Evolutionary conservation across 177 flowering plant species (phyloP).

Genomic region (Telopea speciosissima): DNA sequence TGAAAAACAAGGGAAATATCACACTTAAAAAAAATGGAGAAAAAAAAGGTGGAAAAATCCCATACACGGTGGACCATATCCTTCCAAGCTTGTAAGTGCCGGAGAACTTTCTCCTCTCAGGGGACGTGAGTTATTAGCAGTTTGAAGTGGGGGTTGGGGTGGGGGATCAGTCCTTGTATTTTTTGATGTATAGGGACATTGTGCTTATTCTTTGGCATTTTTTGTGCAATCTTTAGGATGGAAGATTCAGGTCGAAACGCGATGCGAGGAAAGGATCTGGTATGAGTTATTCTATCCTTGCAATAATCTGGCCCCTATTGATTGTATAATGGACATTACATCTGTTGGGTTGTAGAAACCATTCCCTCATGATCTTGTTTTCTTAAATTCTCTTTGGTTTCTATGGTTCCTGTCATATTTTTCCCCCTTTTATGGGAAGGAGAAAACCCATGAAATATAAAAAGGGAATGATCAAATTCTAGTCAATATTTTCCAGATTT

Average conservation of each 20-base stretch:
- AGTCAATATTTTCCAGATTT: neutral
- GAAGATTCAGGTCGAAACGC: slow-evolving; percentile 91
- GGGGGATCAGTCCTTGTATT: too few species aligned
- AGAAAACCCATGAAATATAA: neutral
- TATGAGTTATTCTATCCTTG: slow-evolving; percentile 28
- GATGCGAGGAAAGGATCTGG: slow-evolving; percentile 91
- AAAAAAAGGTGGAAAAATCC: too few species aligned
- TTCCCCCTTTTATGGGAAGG: neutral
- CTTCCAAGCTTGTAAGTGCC: too few species aligned
- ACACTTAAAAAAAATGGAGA: too few species aligned
- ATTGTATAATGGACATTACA: neutral
- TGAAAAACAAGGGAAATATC: too few species aligned
- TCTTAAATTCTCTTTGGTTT: neutral
- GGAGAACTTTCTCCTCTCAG: too few species aligned
- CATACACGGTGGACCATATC: too few species aligned
- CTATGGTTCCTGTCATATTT: neutral
- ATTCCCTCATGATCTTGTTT: neutral
- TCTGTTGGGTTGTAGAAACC: neutral
- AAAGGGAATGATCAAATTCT: neutral
- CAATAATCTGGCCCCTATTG: neutral
- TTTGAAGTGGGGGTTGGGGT: too few species aligned
- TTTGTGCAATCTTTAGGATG: slow-evolving; percentile 60
- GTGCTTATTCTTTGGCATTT: slow-evolving; percentile 20
- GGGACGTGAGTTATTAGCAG: too few species aligned
- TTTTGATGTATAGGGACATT: neutral